Evolutionary conservation across 2,329 filamentous ascomycete genomes (phyloP).

Genomic region (Claviceps sp.): DNA sequence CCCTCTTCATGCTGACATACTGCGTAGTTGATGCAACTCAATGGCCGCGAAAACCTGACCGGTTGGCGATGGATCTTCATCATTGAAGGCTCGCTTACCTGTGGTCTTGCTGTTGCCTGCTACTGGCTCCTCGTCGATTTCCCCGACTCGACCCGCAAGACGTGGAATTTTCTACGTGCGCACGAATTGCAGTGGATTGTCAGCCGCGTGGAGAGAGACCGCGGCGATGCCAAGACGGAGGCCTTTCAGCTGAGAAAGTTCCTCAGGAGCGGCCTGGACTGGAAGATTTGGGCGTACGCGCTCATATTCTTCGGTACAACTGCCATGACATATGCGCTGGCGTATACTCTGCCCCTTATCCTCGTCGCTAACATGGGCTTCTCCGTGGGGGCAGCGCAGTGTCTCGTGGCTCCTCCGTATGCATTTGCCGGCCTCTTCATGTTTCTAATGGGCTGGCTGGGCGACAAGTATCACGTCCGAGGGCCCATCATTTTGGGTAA

Average conservation of each 20-base stretch:
- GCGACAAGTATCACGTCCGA: slow-evolving; percentile 53
- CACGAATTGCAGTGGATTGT: slow-evolving; percentile 41
- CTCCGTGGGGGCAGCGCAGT: slow-evolving; percentile 48
- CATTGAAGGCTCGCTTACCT: slow-evolving; percentile 40
- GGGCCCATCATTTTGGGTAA: slow-evolving; percentile 55
- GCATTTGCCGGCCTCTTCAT: slow-evolving; percentile 51
- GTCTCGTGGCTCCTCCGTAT: slow-evolving; percentile 59
- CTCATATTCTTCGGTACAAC: slow-evolving; percentile 52
- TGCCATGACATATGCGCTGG: slow-evolving; percentile 60
- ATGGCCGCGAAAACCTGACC: slow-evolving; percentile 36
- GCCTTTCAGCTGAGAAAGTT: slow-evolving; percentile 36
- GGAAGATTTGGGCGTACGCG: slow-evolving; percentile 49
- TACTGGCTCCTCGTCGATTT: slow-evolving; percentile 52
- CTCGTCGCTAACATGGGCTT: slow-evolving; percentile 52
- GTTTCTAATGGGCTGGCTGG: slow-evolving; percentile 44
- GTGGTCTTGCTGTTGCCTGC: slow-evolving; percentile 31
- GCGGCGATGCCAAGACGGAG: slow-evolving; percentile 41
- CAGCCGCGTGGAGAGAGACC: slow-evolving; percentile 40
- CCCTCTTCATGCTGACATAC: neutral
- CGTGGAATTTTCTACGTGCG: slow-evolving; percentile 38
- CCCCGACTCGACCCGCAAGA: slow-evolving; percentile 39
- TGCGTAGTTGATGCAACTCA: slow-evolving; percentile 44
- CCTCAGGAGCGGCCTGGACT: slow-evolving; percentile 32
- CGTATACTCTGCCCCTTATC: slow-evolving; percentile 70
- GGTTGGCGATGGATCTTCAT: slow-evolving; percentile 61